Base-by-base conservation (phyloP, 2,329 filamentous ascomycete genomes). In the Delphinella strobiligena region DNA sequence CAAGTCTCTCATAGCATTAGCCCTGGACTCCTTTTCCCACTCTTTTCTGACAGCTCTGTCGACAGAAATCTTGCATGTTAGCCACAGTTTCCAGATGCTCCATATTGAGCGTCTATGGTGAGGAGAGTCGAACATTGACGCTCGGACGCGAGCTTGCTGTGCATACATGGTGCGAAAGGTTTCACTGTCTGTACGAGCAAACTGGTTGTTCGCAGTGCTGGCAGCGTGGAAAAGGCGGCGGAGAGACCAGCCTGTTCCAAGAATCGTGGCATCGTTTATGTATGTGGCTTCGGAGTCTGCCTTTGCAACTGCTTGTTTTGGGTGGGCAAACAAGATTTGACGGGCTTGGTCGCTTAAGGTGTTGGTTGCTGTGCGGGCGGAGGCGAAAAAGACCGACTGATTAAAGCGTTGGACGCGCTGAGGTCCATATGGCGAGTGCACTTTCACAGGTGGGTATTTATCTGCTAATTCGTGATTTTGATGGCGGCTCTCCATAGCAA, bases 331-430 rank as follows among this genome's bases (percentile, higher is more conserved):
- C n/a, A n/a, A n/a, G 22, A 12, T 27, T 12, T 27, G 22, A 7
- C 12, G 22, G 22, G 22, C 22, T 27, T 7, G 22, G 22, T 27
- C 7, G 22, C 22, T 12, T 7, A 27, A 27, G 2, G 37, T 12
- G 9, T 29, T 19, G 9, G 19, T 37, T 15, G 14, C 11, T n/a
- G 16, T 18, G n/a, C 29, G 33, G 10, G 36, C 33, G 19, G 39
- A 33, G n/a, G 39, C 39, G 16, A 41, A 41, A 30, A 41, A 37
- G 8, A 37, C 34, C 14, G 39, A 41, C 33, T 41, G 39, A 15
- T 41, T 41, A 34, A 41, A 41, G 34, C 39, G 39, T 16, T 37
- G 39, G 8, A 37, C 4, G 22, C 7, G 7, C 7, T 7, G 22
- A 12, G 22, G 22, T 7, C 22, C 22, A 12, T 7, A 27, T 7